Conservation (phyloP, 768 basidiomycete species). For the Gloeopeniophorella convolvens region DNA sequence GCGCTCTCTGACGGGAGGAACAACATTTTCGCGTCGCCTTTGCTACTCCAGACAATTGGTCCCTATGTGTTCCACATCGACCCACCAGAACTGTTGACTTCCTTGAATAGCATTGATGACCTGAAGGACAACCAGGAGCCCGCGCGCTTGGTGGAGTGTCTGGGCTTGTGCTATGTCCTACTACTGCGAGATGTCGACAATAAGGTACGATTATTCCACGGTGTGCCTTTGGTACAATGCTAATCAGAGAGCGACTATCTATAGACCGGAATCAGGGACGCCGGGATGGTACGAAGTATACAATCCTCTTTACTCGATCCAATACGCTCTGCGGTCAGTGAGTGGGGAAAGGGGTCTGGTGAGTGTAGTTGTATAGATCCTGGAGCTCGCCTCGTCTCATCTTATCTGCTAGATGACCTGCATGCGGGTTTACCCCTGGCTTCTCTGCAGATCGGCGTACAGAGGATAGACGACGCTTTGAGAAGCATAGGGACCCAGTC, state of each 20-base stretch:
- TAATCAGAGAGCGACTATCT: not conserved
- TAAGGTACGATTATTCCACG: slow-evolving; percentile 32
- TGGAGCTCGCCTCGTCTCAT: slow-evolving; percentile 18
- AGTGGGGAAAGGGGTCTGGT: slow-evolving; percentile 7
- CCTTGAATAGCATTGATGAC: slow-evolving; percentile 23
- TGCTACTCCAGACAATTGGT: slow-evolving; percentile 53
- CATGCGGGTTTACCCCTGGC: slow-evolving; percentile 12
- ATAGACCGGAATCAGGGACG: slow-evolving; percentile 29
- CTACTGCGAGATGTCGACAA: slow-evolving; percentile 53
- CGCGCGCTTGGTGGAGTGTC: slow-evolving; percentile 54
- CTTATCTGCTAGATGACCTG: slow-evolving; percentile 21
- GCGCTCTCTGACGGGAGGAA: slow-evolving; percentile 32
- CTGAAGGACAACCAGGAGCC: slow-evolving; percentile 53
- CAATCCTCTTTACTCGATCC: slow-evolving; percentile 5
- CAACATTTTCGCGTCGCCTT: slow-evolving; percentile 47
- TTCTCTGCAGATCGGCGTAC: slow-evolving; percentile 17
- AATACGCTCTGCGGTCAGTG: slow-evolving; percentile 8
- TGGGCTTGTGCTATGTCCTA: slow-evolving; percentile 64
- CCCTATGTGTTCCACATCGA: slow-evolving; percentile 51
- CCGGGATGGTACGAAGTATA: slow-evolving; percentile 4
- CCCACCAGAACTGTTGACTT: slow-evolving; percentile 44
- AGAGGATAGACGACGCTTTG: slow-evolving; percentile 20
- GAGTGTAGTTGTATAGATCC: slow-evolving; percentile 4
- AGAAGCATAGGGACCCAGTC: not conserved
- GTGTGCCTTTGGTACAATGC: not conserved